Conservation (phyloP, 2,329 filamentous ascomycete species). For the Pseudogymnoascus sp. region DNA sequence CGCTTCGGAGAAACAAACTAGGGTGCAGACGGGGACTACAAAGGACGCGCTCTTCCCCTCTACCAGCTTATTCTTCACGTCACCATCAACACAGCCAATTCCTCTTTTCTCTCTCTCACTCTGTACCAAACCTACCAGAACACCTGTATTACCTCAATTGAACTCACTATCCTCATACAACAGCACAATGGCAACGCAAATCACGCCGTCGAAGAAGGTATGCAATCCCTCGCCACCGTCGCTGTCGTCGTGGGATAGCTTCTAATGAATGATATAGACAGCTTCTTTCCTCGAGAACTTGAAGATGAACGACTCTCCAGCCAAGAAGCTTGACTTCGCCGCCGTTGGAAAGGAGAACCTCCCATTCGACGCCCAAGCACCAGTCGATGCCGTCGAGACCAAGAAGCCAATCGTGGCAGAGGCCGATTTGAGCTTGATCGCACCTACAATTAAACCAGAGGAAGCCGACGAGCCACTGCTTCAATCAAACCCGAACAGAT, state of each 20-base stretch:
- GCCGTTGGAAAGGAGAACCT: slow-evolving; percentile 75
- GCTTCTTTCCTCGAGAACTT: slow-evolving; percentile 79
- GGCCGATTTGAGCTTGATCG: slow-evolving; percentile 29
- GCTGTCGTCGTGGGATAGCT: slow-evolving; percentile 23
- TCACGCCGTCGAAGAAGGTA: slow-evolving; percentile 70
- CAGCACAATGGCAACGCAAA: slow-evolving; percentile 64
- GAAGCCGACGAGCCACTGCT: slow-evolving; percentile 85
- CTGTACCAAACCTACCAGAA: slow-evolving; percentile 15
- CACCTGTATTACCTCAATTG: slow-evolving; percentile 16
- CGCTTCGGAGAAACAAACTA: slow-evolving; percentile 4
- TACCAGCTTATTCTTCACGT: slow-evolving; percentile 7
- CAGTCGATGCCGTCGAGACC: slow-evolving; percentile 47
- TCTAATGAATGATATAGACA: slow-evolving; percentile 48
- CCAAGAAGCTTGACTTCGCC: slow-evolving; percentile 82
- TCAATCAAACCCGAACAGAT: slow-evolving; percentile 90
- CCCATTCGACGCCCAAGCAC: slow-evolving; percentile 41
- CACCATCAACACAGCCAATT: slow-evolving; percentile 13
- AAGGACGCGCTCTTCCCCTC: slow-evolving; percentile 10
- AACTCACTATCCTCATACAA: slow-evolving; percentile 1
- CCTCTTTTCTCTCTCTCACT: slow-evolving; percentile 17
- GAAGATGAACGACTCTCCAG: slow-evolving; percentile 80
- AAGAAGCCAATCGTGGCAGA: slow-evolving; percentile 45
- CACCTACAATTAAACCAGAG: slow-evolving; percentile 52
- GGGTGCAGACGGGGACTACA: slow-evolving; percentile 6
- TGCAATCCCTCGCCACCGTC: slow-evolving; percentile 32